Percentiles rank a stretch among this genome's conserved stretches.
Conservation (phyloP, 371 early-diverging fungal species). For the Mucor mucedo region DNA sequence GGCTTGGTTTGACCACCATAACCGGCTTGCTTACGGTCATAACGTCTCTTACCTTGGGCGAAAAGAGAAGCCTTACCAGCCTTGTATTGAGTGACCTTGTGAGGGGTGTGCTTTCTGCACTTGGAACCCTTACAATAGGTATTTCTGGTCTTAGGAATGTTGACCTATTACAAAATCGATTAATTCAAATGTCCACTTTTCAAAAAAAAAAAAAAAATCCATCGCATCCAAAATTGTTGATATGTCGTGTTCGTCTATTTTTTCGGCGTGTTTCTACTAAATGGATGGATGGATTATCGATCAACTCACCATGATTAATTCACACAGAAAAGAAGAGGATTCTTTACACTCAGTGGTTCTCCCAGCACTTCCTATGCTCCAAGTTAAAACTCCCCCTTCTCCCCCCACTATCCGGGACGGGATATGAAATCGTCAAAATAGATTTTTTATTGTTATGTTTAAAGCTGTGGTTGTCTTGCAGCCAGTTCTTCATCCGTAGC, state of each 20-base stretch:
- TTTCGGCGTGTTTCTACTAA: slow-evolving; percentile 4
- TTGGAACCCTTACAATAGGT: slow-evolving; percentile 95
- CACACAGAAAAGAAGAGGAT: slow-evolving; percentile 32
- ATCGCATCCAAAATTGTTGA: slow-evolving; percentile 5
- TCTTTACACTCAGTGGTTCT: neutral
- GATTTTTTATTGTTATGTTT: neutral
- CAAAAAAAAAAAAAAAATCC: neutral
- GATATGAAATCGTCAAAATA: too few species aligned
- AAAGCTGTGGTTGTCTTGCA: slow-evolving; percentile 43
- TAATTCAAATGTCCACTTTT: neutral
- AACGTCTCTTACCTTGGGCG: slow-evolving; percentile 90
- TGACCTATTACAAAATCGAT: slow-evolving; percentile 71
- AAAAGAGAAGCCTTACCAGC: slow-evolving; percentile 98
- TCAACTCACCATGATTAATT: slow-evolving; percentile 34
- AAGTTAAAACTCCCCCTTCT: neutral
- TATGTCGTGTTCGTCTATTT: slow-evolving; percentile 1
- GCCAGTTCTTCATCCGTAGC: slow-evolving; percentile 46
- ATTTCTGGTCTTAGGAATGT: slow-evolving; percentile 95
- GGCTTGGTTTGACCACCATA: slow-evolving; percentile 99
- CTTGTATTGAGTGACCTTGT: slow-evolving; percentile 99
- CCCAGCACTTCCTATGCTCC: neutral
- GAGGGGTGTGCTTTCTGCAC: slow-evolving; percentile 98
- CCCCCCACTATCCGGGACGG: neutral
- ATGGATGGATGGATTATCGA: slow-evolving; percentile 20
- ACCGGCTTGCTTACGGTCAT: slow-evolving; percentile 84